phyloP scores from a whole-genome alignment of 2,329 filamentous ascomycete genomes.

The Colletotrichum australisinense region DNA sequence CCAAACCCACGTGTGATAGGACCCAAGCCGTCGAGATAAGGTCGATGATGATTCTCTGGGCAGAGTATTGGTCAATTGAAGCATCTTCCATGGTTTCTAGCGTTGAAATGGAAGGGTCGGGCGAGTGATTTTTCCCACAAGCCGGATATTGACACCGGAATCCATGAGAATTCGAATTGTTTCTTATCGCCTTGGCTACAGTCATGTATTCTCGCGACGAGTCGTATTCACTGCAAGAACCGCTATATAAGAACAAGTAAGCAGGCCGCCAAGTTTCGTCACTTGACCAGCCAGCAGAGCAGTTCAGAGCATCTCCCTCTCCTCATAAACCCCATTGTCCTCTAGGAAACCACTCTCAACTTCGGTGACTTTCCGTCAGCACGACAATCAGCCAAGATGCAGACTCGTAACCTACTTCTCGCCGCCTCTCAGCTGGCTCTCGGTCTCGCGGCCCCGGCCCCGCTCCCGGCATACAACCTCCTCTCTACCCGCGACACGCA shows the following conservation, averaged over 20 bases:
- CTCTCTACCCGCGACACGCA: slow-evolving; percentile 26
- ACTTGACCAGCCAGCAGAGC: neutral
- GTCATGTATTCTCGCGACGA: neutral
- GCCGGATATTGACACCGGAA: slow-evolving; percentile 2
- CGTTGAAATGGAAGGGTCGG: neutral
- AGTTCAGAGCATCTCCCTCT: neutral
- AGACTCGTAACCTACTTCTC: slow-evolving; percentile 16
- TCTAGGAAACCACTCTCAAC: neutral
- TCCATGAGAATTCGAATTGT: neutral
- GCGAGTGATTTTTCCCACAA: neutral
- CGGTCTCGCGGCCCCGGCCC: slow-evolving; percentile 25
- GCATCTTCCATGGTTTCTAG: neutral
- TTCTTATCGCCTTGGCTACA: slow-evolving; percentile 5
- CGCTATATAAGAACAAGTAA: slow-evolving; percentile 1
- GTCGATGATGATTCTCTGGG: neutral
- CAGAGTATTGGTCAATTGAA: neutral
- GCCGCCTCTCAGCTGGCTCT: slow-evolving; percentile 22
- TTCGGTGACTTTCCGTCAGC: neutral
- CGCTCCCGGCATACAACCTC: slow-evolving; percentile 6
- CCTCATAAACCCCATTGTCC: neutral
- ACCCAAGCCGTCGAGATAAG: slow-evolving; percentile 7
- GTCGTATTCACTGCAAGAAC: no score
- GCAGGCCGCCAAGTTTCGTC: neutral
- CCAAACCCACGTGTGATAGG: slow-evolving; percentile 16
- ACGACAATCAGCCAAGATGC: slow-evolving; percentile 12